Evolutionary conservation across 176 grass and related monocot species (phyloP).

Genomic region (Chloris gayana): DNA sequence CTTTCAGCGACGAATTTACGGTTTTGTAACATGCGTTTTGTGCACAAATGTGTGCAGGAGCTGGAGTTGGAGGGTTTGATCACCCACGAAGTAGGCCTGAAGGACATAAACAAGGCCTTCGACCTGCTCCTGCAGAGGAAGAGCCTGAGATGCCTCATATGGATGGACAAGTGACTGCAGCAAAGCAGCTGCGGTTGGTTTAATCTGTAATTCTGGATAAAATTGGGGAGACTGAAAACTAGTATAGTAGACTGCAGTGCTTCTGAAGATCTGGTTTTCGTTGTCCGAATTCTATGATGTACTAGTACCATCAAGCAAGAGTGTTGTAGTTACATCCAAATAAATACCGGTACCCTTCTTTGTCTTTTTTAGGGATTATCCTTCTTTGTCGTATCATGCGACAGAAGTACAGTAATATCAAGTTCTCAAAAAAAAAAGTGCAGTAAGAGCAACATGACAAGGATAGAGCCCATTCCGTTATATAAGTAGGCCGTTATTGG

Average conservation of each 20-base stretch:
- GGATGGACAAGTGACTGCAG: slow-evolving; percentile 65
- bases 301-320: background rate
- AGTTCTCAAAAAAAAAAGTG: too few relatives aligned
- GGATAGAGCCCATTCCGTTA: background rate
- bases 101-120: slow-evolving; percentile 80
- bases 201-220: background rate
- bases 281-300: background rate
- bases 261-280: background rate
- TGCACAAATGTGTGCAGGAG: slow-evolving; percentile 44
- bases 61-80: slow-evolving; percentile 65
- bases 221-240: background rate
- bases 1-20: background rate
- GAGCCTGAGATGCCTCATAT: slow-evolving; percentile 75
- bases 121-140: slow-evolving; percentile 65
- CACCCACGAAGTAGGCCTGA: slow-evolving; percentile 61
- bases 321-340: too few relatives aligned
- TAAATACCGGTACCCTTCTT: too few relatives aligned
- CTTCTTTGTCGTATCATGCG: too few relatives aligned
- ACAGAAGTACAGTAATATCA: too few relatives aligned
- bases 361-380: too few relatives aligned
- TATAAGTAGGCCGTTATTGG: background rate
- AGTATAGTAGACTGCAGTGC: too few relatives aligned
- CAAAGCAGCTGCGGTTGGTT: too few relatives aligned
- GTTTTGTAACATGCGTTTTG: background rate
- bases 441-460: too few relatives aligned